Base-by-base conservation (phyloP, 495 filamentous ascomycete genomes). In the Aspergillus affinis region DNA sequence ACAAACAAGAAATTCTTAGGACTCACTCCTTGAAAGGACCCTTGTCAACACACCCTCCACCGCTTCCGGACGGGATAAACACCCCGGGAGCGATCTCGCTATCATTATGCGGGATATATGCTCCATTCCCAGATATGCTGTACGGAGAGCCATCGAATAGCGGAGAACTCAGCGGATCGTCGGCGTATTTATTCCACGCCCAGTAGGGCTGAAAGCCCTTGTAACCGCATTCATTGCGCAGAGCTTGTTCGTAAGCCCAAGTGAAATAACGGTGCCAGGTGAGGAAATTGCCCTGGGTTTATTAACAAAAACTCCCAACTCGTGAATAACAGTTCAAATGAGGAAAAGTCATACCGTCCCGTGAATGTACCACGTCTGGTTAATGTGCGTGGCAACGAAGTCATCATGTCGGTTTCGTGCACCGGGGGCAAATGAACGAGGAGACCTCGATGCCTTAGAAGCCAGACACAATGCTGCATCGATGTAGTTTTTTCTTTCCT, bases 211-310 rank as follows among this genome's bases (percentile, higher is more conserved):
- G 57, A 50, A 59, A 55, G 36, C 85, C 85, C 1, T 64, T 81
- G 62, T 88, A 90, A 23, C 85, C 86, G 62, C 88, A 90, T 63
- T 91, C 87, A 10, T 84, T 79, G 18, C 78, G 73, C 23, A 90
- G 74, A 3, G 85, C 83, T 64, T 85, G 78, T 68, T 90, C 88
- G 67, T 83, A 89, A 8, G 72, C 69, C 63, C 76, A 81, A 36
- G 78, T 72, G 62, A 84, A 89, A 65, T 85, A 86, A 18, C 88
- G 76, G 62, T 90, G 87, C 84, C 86, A 90, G 2, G 80, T 69
- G 41, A 88, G 71, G 70, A 90, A 88, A 61, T 81, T 82, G 21
- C 84, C 85, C 75, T 72, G 32, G n/a, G n/a, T n/a, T 18, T 20
- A 21, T 21, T n/a, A n/a, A n/a, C n/a, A n/a, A n/a, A n/a, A n/a